These are phyloP conservation scores for Penicillium sp. DNA, from an alignment of 2,329 filamentous ascomycete genomes.

Conservation along the genomic window DNA sequence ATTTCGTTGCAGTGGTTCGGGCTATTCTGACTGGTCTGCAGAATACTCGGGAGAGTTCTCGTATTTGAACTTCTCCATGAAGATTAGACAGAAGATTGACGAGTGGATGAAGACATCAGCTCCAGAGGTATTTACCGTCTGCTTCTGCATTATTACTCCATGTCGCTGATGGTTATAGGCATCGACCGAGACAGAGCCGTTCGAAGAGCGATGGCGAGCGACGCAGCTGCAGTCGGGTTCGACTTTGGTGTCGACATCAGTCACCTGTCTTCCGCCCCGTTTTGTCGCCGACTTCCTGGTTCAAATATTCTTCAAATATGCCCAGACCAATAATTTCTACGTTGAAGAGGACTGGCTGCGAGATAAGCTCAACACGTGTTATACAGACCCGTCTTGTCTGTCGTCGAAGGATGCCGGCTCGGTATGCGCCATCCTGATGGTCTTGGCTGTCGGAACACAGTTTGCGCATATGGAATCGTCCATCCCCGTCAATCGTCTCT, in stretches of 20 bases:
- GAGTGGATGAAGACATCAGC: conserved; percentile 35
- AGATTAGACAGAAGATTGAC: conserved; percentile 37
- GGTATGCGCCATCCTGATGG: conserved; percentile 37
- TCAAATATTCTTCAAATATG: conserved; percentile 39
- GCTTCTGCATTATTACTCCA: too few species aligned
- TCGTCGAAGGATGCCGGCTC: conserved; percentile 34
- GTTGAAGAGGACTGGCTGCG: conserved; percentile 37
- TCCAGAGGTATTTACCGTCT: conserved; percentile 33
- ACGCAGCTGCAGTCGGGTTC: conserved; percentile 36
- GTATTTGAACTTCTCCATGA: conserved; percentile 39
- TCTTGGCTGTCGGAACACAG: conserved; percentile 38
- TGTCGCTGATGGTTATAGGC: too few species aligned
- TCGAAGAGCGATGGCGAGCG: conserved; percentile 37
- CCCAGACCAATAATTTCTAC: conserved; percentile 39
- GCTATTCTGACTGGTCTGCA: too few species aligned
- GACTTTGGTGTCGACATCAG: conserved; percentile 29
- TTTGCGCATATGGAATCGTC: conserved; percentile 38
- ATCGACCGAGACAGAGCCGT: too few species aligned
- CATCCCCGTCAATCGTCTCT: conserved; percentile 28
- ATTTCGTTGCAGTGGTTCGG: too few species aligned
- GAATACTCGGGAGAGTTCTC: conserved; percentile 42
- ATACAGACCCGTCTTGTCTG: conserved; percentile 29
- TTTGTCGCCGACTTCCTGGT: conserved; percentile 39
- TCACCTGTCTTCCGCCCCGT: conserved; percentile 36
- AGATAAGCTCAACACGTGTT: conserved; percentile 33